These are phyloP conservation scores for Daldinia concentrica DNA, from an alignment of 495 filamentous ascomycete genomes.

Conservation along the genomic window DNA sequence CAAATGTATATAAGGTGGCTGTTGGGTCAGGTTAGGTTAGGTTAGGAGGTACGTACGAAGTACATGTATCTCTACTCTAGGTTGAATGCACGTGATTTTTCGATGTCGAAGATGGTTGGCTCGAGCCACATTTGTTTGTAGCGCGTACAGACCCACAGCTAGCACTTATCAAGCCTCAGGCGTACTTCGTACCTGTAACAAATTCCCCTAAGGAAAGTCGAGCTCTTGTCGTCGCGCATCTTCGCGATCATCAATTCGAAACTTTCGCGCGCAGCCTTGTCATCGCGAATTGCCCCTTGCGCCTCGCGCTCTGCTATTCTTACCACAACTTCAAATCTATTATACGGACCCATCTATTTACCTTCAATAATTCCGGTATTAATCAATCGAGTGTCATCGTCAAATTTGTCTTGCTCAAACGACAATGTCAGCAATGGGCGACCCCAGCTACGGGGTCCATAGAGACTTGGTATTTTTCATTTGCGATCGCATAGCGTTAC, in stretches of 20 bases:
- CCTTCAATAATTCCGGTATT: neutral
- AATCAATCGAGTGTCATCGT: slow-evolving; percentile 15
- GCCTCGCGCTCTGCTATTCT: slow-evolving; percentile 12
- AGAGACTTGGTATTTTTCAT: slow-evolving; percentile 64
- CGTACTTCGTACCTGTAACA: neutral
- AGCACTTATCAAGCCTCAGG: neutral
- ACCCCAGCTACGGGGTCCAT: slow-evolving; percentile 71
- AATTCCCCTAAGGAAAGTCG: slow-evolving; percentile 22
- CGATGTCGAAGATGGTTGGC: neutral
- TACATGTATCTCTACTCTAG: no score
- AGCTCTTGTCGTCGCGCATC: slow-evolving; percentile 35
- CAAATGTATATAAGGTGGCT: neutral
- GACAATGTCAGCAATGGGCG: slow-evolving; percentile 61
- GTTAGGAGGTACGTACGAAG: no score
- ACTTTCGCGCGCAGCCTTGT: slow-evolving; percentile 33
- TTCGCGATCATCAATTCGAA: slow-evolving; percentile 42
- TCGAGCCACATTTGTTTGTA: neutral
- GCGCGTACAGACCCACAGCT: neutral
- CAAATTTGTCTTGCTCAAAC: slow-evolving; percentile 11
- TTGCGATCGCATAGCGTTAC: slow-evolving; percentile 12
- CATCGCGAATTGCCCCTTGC: slow-evolving; percentile 13
- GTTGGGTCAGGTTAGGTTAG: neutral
- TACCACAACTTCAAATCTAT: slow-evolving; percentile 5
- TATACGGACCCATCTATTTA: neutral
- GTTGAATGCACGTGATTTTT: neutral